phyloP scores from a whole-genome alignment of 768 basidiomycete genomes.

The Termitomyces titanicus region DNA sequence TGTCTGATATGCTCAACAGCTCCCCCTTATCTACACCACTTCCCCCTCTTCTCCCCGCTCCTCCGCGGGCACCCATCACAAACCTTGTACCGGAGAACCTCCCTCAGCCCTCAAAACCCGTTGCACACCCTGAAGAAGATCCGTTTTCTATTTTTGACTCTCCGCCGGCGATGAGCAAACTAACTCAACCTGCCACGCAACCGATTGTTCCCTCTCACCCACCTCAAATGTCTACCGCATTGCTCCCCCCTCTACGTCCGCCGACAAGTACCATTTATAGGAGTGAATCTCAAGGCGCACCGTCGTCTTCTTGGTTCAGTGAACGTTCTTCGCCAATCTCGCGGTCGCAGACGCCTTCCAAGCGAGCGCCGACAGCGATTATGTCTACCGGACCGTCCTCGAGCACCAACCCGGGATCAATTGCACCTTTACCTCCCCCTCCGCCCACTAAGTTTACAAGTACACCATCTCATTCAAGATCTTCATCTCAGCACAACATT shows the following conservation, averaged over 20 bases:
- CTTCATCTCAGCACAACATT: conserved; percentile 19
- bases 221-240: neutral
- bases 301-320: neutral
- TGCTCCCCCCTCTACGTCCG: neutral
- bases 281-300: conserved; percentile 2
- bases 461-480: conserved; percentile 23
- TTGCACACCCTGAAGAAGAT: conserved; percentile 14
- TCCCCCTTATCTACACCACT: conserved; percentile 37
- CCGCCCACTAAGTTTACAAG: conserved; percentile 18
- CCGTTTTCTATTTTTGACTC: conserved; percentile 27
- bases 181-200: conserved; percentile 2
- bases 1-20: conserved; percentile 40
- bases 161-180: conserved; percentile 9
- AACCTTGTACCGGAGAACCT: neutral
- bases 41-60: conserved; percentile 44
- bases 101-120: neutral
- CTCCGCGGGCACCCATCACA: conserved; percentile 22
- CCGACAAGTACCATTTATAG: neutral
- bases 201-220: conserved; percentile 9
- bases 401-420: conserved; percentile 14
- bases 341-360: conserved; percentile 15
- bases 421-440: conserved; percentile 22
- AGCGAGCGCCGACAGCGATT: conserved; percentile 23
- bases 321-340: conserved; percentile 9
- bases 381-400: conserved; percentile 26